Evolutionary conservation across 2,329 filamentous ascomycete species (phyloP).

Genomic region (Ceratocystis colombiana): DNA sequence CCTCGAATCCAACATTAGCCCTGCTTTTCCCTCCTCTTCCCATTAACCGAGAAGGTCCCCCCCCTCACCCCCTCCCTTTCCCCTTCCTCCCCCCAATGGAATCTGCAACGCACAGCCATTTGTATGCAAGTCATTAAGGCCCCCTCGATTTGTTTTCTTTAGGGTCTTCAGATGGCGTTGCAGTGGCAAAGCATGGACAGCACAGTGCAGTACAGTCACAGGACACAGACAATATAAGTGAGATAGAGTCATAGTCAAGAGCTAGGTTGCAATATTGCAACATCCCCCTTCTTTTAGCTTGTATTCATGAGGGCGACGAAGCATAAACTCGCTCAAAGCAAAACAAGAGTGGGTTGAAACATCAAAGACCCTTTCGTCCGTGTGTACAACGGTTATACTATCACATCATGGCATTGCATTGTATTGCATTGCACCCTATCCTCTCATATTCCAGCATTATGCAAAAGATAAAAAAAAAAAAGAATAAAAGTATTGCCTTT

Average conservation of each 20-base stretch:
- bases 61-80: not conserved
- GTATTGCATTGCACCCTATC: not conserved
- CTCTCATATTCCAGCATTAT: not conserved
- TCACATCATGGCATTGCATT: no score
- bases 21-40: not conserved
- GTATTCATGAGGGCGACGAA: no score
- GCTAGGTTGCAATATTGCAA: not conserved
- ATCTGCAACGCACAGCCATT: constrained; percentile 5
- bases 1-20: not conserved
- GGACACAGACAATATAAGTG: not conserved
- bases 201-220: not conserved
- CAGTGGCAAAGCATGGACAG: not conserved
- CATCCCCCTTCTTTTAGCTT: not conserved
- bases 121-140: constrained; percentile 1
- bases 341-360: no score
- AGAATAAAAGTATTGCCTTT: not conserved
- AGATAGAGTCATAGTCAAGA: no score
- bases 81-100: not conserved
- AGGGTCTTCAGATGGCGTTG: not conserved
- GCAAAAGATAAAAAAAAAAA: not conserved
- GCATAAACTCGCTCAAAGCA: no score
- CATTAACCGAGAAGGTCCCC: not conserved
- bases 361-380: no score
- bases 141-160: not conserved
- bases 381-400: no score